phyloP scores from a whole-genome alignment of 2,329 filamentous ascomycete genomes.

The Pyrenophora tritici-repentis region DNA sequence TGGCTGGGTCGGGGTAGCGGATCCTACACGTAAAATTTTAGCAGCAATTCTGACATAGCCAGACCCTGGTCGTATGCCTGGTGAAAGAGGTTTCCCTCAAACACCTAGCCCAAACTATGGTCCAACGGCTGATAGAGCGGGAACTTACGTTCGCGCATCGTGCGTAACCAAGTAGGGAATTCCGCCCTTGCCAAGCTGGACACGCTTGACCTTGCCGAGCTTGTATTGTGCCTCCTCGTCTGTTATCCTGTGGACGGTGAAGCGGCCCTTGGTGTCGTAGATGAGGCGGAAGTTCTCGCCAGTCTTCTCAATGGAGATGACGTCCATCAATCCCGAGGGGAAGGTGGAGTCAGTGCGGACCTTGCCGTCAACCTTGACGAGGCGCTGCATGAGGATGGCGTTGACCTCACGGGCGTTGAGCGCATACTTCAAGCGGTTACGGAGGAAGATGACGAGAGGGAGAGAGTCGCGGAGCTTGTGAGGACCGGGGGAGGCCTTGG shows the following conservation, averaged over 20 bases:
- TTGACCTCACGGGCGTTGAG: conserved; percentile 98
- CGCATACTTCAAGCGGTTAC: conserved; percentile 93
- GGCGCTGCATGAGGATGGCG: conserved; percentile 98
- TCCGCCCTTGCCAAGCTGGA: conserved; percentile 98
- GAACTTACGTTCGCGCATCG: conserved; percentile 99
- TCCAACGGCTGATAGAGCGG: conserved; percentile 99
- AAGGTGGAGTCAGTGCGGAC: conserved; percentile 98
- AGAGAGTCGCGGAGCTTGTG: conserved; percentile 99
- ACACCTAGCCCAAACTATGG: conserved; percentile 54
- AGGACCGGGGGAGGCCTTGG: conserved; percentile 78
- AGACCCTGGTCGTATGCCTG: conserved; percentile 99
- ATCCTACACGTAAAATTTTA: conserved; percentile 68
- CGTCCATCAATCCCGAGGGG: conserved; percentile 99
- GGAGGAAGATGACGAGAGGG: conserved; percentile 88
- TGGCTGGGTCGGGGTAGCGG: conserved; percentile 96
- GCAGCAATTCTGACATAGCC: conserved; percentile 60
- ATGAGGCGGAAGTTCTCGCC: conserved; percentile 99
- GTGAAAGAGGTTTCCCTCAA: conserved; percentile 59
- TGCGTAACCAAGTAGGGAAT: conserved; percentile 99
- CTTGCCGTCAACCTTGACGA: conserved; percentile 99
- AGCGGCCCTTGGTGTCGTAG: conserved; percentile 99
- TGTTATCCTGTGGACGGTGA: conserved; percentile 99
- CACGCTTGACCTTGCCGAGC: conserved; percentile 99
- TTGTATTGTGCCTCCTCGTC: conserved; percentile 99
- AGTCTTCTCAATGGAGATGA: conserved; percentile 99